Evolutionary conservation across 495 filamentous ascomycete species (phyloP), one percentile per base, ranked within the genome.

Genomic region (Ascobolus immersus): DNA sequence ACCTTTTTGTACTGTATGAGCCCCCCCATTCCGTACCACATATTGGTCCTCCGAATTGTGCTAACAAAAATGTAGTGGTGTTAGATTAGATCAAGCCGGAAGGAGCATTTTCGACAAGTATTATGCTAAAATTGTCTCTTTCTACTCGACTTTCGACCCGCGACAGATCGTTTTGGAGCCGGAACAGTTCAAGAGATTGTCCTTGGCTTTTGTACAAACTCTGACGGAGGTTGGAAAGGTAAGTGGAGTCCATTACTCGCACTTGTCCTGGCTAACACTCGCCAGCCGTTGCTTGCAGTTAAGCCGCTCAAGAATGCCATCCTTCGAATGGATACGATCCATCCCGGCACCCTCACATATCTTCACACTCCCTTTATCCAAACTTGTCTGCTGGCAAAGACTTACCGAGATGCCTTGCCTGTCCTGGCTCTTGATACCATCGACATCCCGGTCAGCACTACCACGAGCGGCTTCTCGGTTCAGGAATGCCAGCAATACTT

Each of bases 401-500:
- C 46, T 33, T 50, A 45, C 30, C 39, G 47, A 32, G 46, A 50
- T 17, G 47, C 42, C 12, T 35, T 40, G 22, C 33, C 46, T 17
- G 37, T 50, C 29, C 39, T 49, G 12, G 47, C 49, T 17, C 35
- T 50, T 14, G 42, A 50, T 27, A 23, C 49, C 19, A 37, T 45
- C 20, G 47, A 50, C 24, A 38, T 49, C 17, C 44, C 47, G 20
- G 26, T 44, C 26, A 40, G 49, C 27, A 45, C 25, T 26, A 36
- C 40, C 13, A 39, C 37, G 17, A 44, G 36, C 21, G 47, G 58
- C 20, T 33, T 90, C 13, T 62, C 55, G 12, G 52, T 62, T 36
- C 52, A 56, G 29, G 58, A 69, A 26, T 59, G 82, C 28, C 51
- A 89, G 15, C 66, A 73, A 40, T 93, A 90, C 52, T 80, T 80